phyloP scores from a whole-genome alignment of 2,329 filamentous ascomycete genomes.

The Lecanosticta acicola region DNA sequence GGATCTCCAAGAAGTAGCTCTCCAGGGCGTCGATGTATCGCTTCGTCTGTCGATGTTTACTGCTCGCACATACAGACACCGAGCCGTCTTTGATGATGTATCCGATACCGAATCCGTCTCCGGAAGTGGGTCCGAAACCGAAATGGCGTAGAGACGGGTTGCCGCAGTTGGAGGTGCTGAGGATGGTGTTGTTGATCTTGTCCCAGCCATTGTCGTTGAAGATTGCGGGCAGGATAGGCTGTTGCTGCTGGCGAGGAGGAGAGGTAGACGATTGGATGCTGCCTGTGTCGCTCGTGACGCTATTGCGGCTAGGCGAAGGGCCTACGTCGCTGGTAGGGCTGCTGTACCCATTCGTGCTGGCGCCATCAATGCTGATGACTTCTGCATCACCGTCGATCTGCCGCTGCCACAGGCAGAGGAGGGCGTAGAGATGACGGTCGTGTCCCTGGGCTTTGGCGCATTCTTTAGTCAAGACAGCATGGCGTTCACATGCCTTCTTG shows the following conservation, averaged over 20 bases:
- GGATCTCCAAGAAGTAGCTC: conserved; percentile 82
- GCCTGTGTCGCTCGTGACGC: conserved; percentile 46
- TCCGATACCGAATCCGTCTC: conserved; percentile 91
- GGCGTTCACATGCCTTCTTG: conserved; percentile 74
- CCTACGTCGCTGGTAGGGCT: conserved; percentile 45
- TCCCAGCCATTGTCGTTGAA: conserved; percentile 92
- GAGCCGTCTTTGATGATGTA: conserved; percentile 97
- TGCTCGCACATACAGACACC: conserved; percentile 85
- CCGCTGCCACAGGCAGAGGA: conserved; percentile 93
- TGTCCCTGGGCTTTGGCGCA: conserved; percentile 87
- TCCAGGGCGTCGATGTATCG: conserved; percentile 87
- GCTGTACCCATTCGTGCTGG: conserved; percentile 59
- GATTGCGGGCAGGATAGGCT: conserved; percentile 62
- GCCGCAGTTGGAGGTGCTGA: conserved; percentile 97
- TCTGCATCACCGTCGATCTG: conserved; percentile 68
- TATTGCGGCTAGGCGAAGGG: conserved; percentile 52
- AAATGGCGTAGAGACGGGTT: conserved; percentile 94
- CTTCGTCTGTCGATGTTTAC: conserved; percentile 88
- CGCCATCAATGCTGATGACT: conserved; percentile 27
- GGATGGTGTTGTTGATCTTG: conserved; percentile 85
- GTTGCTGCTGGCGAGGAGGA: conserved; percentile 47
- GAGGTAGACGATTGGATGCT: conserved; percentile 32
- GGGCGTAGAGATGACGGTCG: conserved; percentile 86
- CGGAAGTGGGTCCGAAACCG: conserved; percentile 90
- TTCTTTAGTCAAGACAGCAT: conserved; percentile 71